Evolutionary conservation across 2,329 filamentous ascomycete species (phyloP).

Genomic region (Mollisiaceae sp.): DNA sequence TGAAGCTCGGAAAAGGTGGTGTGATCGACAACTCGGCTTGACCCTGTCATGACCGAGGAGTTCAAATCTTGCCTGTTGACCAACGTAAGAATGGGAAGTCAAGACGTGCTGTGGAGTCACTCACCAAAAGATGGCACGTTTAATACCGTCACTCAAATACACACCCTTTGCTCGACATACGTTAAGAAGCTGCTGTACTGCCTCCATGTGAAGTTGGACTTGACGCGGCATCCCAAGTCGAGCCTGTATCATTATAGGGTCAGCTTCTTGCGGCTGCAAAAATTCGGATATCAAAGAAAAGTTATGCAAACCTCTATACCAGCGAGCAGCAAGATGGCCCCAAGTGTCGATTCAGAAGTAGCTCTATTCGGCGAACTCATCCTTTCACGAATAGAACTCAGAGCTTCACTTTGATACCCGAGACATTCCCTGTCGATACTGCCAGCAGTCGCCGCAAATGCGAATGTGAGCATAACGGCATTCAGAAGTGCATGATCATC

Average conservation of each 20-base stretch:
- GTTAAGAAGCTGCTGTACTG: slow-evolving; percentile 45
- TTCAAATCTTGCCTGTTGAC: slow-evolving; percentile 50
- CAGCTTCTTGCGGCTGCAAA: slow-evolving; percentile 1
- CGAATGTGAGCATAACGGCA: slow-evolving; percentile 48
- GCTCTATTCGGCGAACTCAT: slow-evolving; percentile 41
- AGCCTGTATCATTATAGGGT: slow-evolving; percentile 40
- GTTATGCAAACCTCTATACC: slow-evolving; percentile 47
- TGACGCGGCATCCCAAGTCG: slow-evolving; percentile 44
- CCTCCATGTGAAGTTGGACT: slow-evolving; percentile 50
- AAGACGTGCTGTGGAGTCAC: slow-evolving; percentile 15
- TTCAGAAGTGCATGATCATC: slow-evolving; percentile 47
- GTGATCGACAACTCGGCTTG: slow-evolving; percentile 47
- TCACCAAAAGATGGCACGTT: slow-evolving; percentile 53
- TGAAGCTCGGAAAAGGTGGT: slow-evolving; percentile 49
- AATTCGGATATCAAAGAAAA: background rate
- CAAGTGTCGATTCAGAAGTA: slow-evolving; percentile 47
- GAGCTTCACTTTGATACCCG: slow-evolving; percentile 43
- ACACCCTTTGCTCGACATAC: slow-evolving; percentile 41
- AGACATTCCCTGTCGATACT: slow-evolving; percentile 44
- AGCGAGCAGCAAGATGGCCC: slow-evolving; percentile 49
- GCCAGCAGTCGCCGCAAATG: slow-evolving; percentile 40
- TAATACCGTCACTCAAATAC: slow-evolving; percentile 47
- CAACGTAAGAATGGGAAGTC: slow-evolving; percentile 17
- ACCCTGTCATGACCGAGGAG: slow-evolving; percentile 47
- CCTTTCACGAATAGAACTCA: slow-evolving; percentile 44